Evolutionary conservation across 192 early-diverging fungal species (phyloP).

Genomic region (Backusella australiensis): DNA sequence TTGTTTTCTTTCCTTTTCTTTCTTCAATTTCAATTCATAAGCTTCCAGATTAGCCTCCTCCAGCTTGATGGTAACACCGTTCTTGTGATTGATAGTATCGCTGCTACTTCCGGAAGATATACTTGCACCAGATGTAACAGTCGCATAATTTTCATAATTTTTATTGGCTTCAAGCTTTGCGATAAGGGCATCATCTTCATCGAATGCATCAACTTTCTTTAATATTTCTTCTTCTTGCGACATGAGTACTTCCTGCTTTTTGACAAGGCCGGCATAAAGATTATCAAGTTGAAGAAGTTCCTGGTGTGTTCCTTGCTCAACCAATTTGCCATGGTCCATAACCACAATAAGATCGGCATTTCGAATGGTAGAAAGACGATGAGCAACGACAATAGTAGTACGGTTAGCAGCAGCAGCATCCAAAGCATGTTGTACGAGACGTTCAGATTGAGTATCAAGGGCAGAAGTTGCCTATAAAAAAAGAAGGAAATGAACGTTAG

Average conservation of each 20-base stretch:
- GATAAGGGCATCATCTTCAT: neutral
- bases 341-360: slow-evolving; percentile 86
- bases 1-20: slow-evolving; percentile 36
- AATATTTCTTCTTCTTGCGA: slow-evolving; percentile 5
- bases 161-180: neutral
- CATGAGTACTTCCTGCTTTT: slow-evolving; percentile 57
- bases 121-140: neutral
- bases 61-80: neutral
- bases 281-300: slow-evolving; percentile 62
- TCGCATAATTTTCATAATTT: neutral
- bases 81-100: neutral
- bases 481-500: no score
- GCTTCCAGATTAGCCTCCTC: slow-evolving; percentile 12
- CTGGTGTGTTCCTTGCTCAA: slow-evolving; percentile 78
- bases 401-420: slow-evolving; percentile 69
- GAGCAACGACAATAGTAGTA: slow-evolving; percentile 88
- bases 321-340: slow-evolving; percentile 62
- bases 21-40: slow-evolving; percentile 9
- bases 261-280: slow-evolving; percentile 60
- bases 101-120: neutral
- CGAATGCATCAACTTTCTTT: neutral
- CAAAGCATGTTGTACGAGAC: slow-evolving; percentile 77
- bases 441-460: slow-evolving; percentile 75
- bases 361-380: slow-evolving; percentile 89
- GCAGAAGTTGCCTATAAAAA: slow-evolving; percentile 66